Base-by-base conservation (phyloP, 2,329 filamentous ascomycete species). In the Cordyceps fumosorosea region DNA sequence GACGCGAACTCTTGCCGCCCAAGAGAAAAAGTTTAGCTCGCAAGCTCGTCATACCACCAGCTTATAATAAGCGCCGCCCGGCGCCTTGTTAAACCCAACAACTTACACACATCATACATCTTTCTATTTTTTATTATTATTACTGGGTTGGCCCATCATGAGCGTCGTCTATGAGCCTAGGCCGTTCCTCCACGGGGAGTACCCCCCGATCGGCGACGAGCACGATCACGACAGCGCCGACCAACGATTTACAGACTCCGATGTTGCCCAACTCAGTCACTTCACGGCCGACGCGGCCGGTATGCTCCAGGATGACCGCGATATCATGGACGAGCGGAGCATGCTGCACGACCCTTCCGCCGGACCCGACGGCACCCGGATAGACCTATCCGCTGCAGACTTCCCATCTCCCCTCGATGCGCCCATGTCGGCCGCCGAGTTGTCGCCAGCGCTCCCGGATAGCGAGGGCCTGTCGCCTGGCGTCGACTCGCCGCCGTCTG, bases 101-200 rank as follows among this genome's bases (percentile, higher is more conserved):
- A 37, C 12, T 3, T 37, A 2, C 34, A 37, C 34, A 37, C 34
- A 14, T 11, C 34, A 37, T 8, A 37, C 34, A 37, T 37, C 34
- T 37, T 37, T 12, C 4, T 37, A 12, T 37, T 37, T 12, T 37
- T 32, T 37, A 3, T 37, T 37, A 8, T 8, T 37, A 37, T 29
- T 29, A 7, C 29, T 29, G 34, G 34, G 18, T 20, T 24, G 66
- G 62, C 18, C n/a, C 70, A 76, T 67, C 55, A 82, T 83, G 80
- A 80, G 76, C 65, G 79, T 84, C 67, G 80, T 79, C 47, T 84
- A 80, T 68, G 80, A 84, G 66, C 72, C 78, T 26, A 74, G 80
- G 63, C 76, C 72, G 66, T 80, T 82, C 64, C 75, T 81, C 45
- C 75, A 81, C 60, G 77, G 80, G 58, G 79, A 77, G 22, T 83